Base-by-base conservation (phyloP, 2,329 filamentous ascomycete species). In the Aureobasidium sp. region DNA sequence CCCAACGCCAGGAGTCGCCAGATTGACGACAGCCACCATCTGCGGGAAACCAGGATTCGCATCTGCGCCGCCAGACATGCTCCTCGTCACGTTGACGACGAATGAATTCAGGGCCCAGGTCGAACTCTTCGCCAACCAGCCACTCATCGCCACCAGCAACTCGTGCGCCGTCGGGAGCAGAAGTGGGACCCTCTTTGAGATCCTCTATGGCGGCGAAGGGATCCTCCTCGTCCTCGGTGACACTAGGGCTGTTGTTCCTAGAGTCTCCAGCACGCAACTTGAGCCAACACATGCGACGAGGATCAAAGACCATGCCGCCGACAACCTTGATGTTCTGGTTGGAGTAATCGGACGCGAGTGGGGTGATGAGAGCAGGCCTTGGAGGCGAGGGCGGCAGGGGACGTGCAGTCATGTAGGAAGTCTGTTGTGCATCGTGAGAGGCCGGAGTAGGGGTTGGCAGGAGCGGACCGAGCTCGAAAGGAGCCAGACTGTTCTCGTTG, bases 251-350 rank as follows among this genome's bases (percentile, higher is more conserved):
- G 11, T 71, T 72, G 48, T 48, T 56, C 20, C 37, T 60, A 25
- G 44, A 49, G 17, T 62, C 49, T 34, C 74, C 73, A 22, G 67
- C 69, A 31, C 63, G 63, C 64, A 94, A 80, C 74, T 96, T 97
- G 62, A 97, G 82, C 94, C 94, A 99, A 73, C 91, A 95, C 93
- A 99, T 97, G 68, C 90, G 90, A 65, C 91, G 87, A 3, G 94
- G 94, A 71, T 99, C 94, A 73, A 97, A 99, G 11, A 97, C 89
- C 94, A 99, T 99, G 68, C 91, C 91, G n/a, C 91, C 90, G 63
- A 97, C 91, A 39, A 97, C 89, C 75, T 97, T 92, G 15, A 96
- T 88, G 65, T 91, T 92, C 70, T 93, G 90, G 64, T 87, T 72
- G 29, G 68, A 87, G 5, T 87, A 83, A 61, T 88, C 89, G 67